phyloP scores from a whole-genome alignment of 2,329 filamentous ascomycete genomes.

The Metarhizium robertsii region DNA sequence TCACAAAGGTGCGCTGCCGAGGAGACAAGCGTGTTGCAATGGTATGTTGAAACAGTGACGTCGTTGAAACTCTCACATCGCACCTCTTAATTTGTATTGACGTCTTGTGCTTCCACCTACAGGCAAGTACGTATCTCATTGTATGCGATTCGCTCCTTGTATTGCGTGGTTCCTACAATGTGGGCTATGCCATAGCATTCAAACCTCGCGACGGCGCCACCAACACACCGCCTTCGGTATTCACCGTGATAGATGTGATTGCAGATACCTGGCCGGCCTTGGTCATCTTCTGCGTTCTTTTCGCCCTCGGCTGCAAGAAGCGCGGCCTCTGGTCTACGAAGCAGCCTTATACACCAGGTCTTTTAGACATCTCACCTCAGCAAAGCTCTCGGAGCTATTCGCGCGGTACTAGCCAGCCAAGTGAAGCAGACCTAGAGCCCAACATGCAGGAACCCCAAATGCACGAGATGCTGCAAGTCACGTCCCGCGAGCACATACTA shows the following conservation, averaged over 20 bases:
- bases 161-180: slow-evolving; percentile 12
- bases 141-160: slow-evolving; percentile 16
- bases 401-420: slow-evolving; percentile 5
- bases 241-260: slow-evolving; percentile 14
- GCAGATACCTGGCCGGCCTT: slow-evolving; percentile 17
- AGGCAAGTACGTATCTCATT: slow-evolving; percentile 16
- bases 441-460: not conserved
- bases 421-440: slow-evolving; percentile 7
- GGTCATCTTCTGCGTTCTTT: slow-evolving; percentile 15
- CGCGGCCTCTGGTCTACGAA: slow-evolving; percentile 19
- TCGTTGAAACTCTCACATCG: not conserved
- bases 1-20: slow-evolving; percentile 12
- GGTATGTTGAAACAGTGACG: slow-evolving; percentile 8
- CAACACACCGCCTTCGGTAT: slow-evolving; percentile 6
- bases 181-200: slow-evolving; percentile 11
- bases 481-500: not conserved
- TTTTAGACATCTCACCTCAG: slow-evolving; percentile 1
- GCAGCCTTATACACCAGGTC: slow-evolving; percentile 8
- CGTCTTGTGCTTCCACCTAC: not conserved
- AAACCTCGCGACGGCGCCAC: slow-evolving; percentile 1
- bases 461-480: not conserved
- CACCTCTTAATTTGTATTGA: not conserved
- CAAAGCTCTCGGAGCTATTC: slow-evolving; percentile 13
- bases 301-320: slow-evolving; percentile 16
- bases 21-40: slow-evolving; percentile 8